Evolutionary conservation across 768 basidiomycete genomes (phyloP).

Genomic region (Lactarius hatsudake): DNA sequence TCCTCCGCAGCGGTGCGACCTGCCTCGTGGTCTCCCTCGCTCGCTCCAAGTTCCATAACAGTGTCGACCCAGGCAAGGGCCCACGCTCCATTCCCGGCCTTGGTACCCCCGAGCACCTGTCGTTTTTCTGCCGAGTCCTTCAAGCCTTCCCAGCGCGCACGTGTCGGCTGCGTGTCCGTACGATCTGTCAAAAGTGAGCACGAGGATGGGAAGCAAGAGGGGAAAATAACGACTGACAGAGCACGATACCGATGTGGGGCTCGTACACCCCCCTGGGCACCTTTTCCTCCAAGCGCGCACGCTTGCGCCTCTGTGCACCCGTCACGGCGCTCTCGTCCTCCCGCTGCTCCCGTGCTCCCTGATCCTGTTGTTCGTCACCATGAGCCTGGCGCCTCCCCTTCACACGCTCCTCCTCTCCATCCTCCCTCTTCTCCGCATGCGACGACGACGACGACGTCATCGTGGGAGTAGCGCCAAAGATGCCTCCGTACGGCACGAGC

Average conservation of each 20-base stretch:
- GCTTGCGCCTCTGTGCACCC: conserved; percentile 23
- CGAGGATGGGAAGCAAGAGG: not conserved
- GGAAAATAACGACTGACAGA: conserved; percentile 50
- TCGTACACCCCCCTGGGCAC: conserved; percentile 76
- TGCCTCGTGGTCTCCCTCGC: conserved; percentile 24
- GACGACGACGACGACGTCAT: not conserved
- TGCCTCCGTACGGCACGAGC: conserved; percentile 50
- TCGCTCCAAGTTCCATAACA: conserved; percentile 37
- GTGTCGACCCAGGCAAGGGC: conserved; percentile 75
- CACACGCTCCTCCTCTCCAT: conserved; percentile 29
- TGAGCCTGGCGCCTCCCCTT: conserved; percentile 28
- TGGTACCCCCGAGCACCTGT: conserved; percentile 62
- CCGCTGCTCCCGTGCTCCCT: conserved; percentile 31
- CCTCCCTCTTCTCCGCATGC: conserved; percentile 32
- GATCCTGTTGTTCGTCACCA: conserved; percentile 2
- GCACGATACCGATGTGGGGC: conserved; percentile 70
- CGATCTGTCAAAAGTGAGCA: conserved; percentile 51
- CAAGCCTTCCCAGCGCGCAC: conserved; percentile 55
- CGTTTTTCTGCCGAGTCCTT: conserved; percentile 45
- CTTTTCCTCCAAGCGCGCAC: conserved; percentile 27
- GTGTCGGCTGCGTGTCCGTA: conserved; percentile 72
- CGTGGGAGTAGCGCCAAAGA: conserved; percentile 34
- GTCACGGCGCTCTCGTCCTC: conserved; percentile 28
- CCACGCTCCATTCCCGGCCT: conserved; percentile 79
- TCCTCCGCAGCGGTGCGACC: conserved; percentile 23